These are phyloP conservation scores for Botrytis cinerea DNA, from an alignment of 2,329 filamentous ascomycete species.

Conservation along the genomic window DNA sequence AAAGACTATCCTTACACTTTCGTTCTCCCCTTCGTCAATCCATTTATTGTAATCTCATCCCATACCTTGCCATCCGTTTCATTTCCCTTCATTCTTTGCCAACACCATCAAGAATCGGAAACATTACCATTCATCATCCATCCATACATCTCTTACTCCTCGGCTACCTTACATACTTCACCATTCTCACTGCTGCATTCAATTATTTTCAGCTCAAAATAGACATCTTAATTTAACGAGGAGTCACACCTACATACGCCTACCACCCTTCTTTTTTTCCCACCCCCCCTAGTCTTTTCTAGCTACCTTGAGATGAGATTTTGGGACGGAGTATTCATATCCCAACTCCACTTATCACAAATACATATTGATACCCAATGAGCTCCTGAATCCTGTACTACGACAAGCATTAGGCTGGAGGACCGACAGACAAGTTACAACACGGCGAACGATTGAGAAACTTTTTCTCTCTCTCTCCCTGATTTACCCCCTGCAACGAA, in stretches of 20 bases:
- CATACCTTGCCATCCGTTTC: not conserved
- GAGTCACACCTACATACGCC: slow-evolving; percentile 17
- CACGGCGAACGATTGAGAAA: slow-evolving; percentile 14
- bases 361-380: slow-evolving; percentile 25
- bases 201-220: slow-evolving; percentile 5
- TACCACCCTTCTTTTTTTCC: not conserved
- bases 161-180: not conserved
- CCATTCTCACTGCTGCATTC: slow-evolving; percentile 11
- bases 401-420: slow-evolving; percentile 19
- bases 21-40: not conserved
- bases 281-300: not conserved
- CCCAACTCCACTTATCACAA: slow-evolving; percentile 24
- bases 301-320: slow-evolving; percentile 11
- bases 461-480: not conserved
- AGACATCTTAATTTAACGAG: slow-evolving; percentile 6
- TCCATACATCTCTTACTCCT: slow-evolving; percentile 6
- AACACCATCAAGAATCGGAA: not conserved
- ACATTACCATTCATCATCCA: slow-evolving; percentile 16
- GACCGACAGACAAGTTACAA: not conserved
- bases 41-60: not conserved
- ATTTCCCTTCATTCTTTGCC: slow-evolving; percentile 14
- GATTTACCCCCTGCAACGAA: slow-evolving; percentile 1
- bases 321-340: slow-evolving; percentile 13
- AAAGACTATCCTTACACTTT: not conserved
- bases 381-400: slow-evolving; percentile 13